Evolutionary conservation across 768 basidiomycete genomes (phyloP), one percentile per base, ranked within the genome.

Genomic region (Leccinellum albellum): DNA sequence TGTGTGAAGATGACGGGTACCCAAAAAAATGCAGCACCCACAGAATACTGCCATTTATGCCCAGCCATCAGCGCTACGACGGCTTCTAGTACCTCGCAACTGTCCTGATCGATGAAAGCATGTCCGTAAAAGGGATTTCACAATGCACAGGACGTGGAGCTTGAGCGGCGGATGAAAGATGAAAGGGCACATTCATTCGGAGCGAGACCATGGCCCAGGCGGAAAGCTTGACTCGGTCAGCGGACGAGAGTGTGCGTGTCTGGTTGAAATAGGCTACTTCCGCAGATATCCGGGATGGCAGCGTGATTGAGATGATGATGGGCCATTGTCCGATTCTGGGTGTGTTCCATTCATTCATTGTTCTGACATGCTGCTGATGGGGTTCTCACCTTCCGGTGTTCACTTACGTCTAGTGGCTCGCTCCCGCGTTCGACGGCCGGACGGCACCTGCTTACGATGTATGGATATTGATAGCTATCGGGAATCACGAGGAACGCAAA

Each of bases 361-460:
- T 59, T 57, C 51, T 59, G 61, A 53, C 64, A 42, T 66, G 57
- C 54, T 56, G 35, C 46, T 64, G 61, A 67, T 70, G 57, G 61
- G 69, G 55, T 58, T 53, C 59, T 63, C 60, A 61, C 57, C 56
- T 65, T 60, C 64, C 59, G 64, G 53, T 46, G 63, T 57, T 66
- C 65, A 66, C 61, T 71, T 71, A 71, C 69, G 70, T 71, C 59
- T 57, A 40, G 61, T 65, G 58, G 60, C 65, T 70, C 70, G 70
- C 70, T 73, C 61, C 70, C 70, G 70, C 62, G 62, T 59, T 62
- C 29, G 57, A 64, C 59, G 61, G 64, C 57, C 57, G 61, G 53
- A 60, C 20, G 61, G 33, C 21, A 55, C 20, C 47, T 53, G 51
- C 55, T 64, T 61, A 56, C 53, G 47, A 58, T n/a, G 45, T 21